These are phyloP conservation scores for Themeda triandra DNA, from an alignment of 176 grass and related monocot genomes.

Conservation along the genomic window DNA sequence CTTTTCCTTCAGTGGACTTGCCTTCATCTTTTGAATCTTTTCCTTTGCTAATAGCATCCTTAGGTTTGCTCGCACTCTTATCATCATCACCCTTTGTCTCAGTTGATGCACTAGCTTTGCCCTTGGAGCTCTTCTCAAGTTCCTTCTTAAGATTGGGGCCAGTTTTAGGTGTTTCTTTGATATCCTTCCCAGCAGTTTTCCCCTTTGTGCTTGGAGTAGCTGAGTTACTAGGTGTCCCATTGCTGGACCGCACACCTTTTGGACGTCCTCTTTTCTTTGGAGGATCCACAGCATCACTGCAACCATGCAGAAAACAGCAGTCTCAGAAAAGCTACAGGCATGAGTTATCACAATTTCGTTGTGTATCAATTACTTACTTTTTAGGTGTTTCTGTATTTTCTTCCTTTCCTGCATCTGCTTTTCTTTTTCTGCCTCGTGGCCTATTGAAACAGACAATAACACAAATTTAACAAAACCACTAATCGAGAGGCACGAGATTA, in stretches of 20 bases:
- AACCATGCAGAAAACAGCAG: constrained; percentile 15
- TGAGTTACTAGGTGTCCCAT: constrained; percentile 25
- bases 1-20: constrained; percentile 48
- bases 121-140: constrained; percentile 25
- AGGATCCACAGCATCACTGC: constrained; percentile 38
- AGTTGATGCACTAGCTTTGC: constrained; percentile 8
- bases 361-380: constrained; percentile 38
- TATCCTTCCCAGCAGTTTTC: constrained; percentile 39
- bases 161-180: constrained; percentile 34
- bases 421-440: constrained; percentile 40
- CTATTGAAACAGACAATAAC: constrained; percentile 34
- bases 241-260: constrained; percentile 41
- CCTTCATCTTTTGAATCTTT: constrained; percentile 36
- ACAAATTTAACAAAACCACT: constrained; percentile 13
- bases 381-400: constrained; percentile 43
- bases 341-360: not conserved
- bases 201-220: constrained; percentile 38
- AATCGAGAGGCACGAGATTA: not conserved
- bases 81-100: constrained; percentile 46
- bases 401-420: constrained; percentile 36
- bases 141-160: constrained; percentile 29
- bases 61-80: constrained; percentile 31
- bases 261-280: constrained; percentile 62
- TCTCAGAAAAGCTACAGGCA: constrained; percentile 13
- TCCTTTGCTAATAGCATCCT: constrained; percentile 30